Conservation (phyloP, 371 early-diverging fungal species). For the Haplosporangium sp. region DNA sequence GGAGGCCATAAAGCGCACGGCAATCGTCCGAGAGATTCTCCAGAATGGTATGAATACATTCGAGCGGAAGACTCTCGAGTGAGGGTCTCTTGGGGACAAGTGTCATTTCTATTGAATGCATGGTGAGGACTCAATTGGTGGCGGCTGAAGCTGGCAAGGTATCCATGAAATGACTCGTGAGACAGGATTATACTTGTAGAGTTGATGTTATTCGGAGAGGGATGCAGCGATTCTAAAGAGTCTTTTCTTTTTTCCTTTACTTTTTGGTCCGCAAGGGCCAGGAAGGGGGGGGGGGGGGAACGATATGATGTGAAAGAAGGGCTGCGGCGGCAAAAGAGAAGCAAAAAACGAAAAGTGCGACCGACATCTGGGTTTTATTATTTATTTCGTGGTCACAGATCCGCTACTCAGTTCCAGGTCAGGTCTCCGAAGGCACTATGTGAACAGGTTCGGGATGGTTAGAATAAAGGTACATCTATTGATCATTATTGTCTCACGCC, state of each 20-base stretch:
- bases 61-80: conserved; percentile 39
- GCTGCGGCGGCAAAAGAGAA: too few relatives aligned
- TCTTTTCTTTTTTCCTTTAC: too few relatives aligned
- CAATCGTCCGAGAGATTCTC: conserved; percentile 39
- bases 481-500: not conserved
- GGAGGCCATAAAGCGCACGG: conserved; percentile 34
- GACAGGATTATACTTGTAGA: too few relatives aligned
- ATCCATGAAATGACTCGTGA: not conserved
- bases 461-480: not conserved
- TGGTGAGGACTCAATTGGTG: not conserved
- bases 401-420: conserved; percentile 24
- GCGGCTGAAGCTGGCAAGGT: not conserved
- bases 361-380: not conserved
- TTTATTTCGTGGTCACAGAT: not conserved
- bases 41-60: conserved; percentile 52
- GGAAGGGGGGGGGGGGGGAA: too few relatives aligned
- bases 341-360: not conserved
- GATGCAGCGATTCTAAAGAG: too few relatives aligned
- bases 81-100: conserved; percentile 8
- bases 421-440: conserved; percentile 48
- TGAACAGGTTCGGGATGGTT: too few relatives aligned
- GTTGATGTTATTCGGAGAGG: too few relatives aligned
- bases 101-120: not conserved
- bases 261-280: too few relatives aligned
- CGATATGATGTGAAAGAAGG: too few relatives aligned